Evolutionary conservation across 768 basidiomycete species (phyloP).

Genomic region (Sarcomyxa edulis): DNA sequence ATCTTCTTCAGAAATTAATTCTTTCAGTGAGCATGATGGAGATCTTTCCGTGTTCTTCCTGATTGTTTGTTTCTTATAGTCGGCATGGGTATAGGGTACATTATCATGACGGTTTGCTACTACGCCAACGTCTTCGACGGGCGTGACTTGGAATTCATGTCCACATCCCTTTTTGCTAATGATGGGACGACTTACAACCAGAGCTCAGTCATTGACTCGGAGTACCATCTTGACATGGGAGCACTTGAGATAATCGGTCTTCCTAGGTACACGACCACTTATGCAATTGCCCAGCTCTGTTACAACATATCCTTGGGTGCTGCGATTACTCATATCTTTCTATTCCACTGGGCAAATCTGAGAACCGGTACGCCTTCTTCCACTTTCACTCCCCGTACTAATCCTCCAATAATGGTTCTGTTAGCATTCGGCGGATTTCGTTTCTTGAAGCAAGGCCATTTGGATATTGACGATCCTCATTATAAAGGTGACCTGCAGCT

Average conservation of each 20-base stretch:
- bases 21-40: constrained; percentile 36
- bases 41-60: too few relatives aligned
- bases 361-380: constrained; percentile 24
- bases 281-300: constrained; percentile 40
- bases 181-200: constrained; percentile 37
- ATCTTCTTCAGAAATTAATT: constrained; percentile 41
- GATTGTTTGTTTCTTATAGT: too few relatives aligned
- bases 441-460: constrained; percentile 29
- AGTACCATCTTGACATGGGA: constrained; percentile 28
- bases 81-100: constrained; percentile 43
- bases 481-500: too few relatives aligned
- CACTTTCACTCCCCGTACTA: neutral
- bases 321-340: constrained; percentile 40
- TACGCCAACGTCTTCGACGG: constrained; percentile 42
- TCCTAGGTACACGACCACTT: constrained; percentile 40
- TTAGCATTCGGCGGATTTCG: constrained; percentile 37
- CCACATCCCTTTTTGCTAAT: constrained; percentile 34
- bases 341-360: constrained; percentile 51
- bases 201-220: constrained; percentile 30
- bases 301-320: constrained; percentile 48
- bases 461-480: constrained; percentile 45
- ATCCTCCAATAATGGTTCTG: neutral
- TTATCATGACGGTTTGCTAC: constrained; percentile 34
- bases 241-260: constrained; percentile 18
- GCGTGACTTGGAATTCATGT: constrained; percentile 41